These are phyloP conservation scores for Mycena maculata DNA, from an alignment of 768 basidiomycete genomes.

Conservation along the genomic window DNA sequence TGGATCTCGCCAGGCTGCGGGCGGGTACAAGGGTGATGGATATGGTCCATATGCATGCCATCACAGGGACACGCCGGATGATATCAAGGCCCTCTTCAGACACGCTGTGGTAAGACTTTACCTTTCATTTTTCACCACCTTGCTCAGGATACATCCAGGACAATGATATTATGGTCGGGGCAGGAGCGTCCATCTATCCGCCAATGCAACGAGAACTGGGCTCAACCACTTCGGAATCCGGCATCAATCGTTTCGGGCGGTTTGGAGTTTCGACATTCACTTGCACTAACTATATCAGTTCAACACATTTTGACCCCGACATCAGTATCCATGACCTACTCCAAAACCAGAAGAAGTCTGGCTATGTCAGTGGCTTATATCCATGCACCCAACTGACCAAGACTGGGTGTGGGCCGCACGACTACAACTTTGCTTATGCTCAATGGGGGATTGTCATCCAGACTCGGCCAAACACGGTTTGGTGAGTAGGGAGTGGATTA, in stretches of 20 bases:
- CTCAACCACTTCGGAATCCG: background rate
- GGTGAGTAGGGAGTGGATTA: background rate
- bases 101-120: background rate
- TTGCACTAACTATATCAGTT: background rate
- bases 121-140: too few relatives aligned
- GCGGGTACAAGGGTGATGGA: background rate
- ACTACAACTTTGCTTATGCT: background rate
- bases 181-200: background rate
- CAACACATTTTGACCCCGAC: background rate
- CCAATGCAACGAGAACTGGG: background rate
- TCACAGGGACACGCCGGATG: background rate
- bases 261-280: background rate
- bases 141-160: background rate
- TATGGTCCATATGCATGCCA: slow-evolving; percentile 4
- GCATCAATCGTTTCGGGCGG: background rate
- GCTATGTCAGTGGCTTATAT: background rate
- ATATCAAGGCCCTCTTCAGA: background rate
- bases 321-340: background rate
- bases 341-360: background rate
- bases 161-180: background rate
- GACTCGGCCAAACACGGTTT: background rate
- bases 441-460: background rate
- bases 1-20: background rate
- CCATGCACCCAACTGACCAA: background rate
- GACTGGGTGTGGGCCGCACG: background rate